These are phyloP conservation scores for Lentinula lateritia DNA, from an alignment of 768 basidiomycete genomes.

Conservation along the genomic window DNA sequence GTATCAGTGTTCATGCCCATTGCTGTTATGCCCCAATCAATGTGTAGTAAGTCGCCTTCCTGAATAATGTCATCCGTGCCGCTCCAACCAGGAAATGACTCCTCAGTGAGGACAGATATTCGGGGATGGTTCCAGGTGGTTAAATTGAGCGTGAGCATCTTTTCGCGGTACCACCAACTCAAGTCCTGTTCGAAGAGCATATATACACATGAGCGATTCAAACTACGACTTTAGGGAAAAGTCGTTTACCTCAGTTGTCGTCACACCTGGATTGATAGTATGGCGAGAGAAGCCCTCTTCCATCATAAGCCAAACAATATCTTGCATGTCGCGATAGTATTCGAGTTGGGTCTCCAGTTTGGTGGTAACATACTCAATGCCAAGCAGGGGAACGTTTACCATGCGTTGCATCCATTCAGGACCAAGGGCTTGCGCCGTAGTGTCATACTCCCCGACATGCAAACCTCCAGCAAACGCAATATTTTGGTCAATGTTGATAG, in stretches of 20 bases:
- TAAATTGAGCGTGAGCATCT: conserved; percentile 39
- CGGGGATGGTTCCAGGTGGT: conserved; percentile 51
- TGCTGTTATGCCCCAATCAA: conserved; percentile 50
- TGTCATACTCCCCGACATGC: conserved; percentile 40
- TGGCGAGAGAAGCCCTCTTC: conserved; percentile 46
- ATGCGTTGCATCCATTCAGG: conserved; percentile 33
- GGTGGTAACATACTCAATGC: conserved; percentile 41
- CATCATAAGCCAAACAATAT: conserved; percentile 46
- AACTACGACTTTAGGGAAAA: background rate
- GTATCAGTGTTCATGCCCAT: conserved; percentile 53
- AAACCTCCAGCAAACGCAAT: conserved; percentile 46
- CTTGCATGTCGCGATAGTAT: conserved; percentile 42
- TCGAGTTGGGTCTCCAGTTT: conserved; percentile 34
- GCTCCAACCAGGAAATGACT: conserved; percentile 36
- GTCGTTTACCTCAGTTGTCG: conserved; percentile 27
- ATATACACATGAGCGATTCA: background rate
- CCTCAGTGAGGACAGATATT: conserved; percentile 37
- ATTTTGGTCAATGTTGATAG: conserved; percentile 39
- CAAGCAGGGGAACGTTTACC: conserved; percentile 39
- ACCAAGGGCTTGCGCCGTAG: conserved; percentile 31
- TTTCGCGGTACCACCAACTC: conserved; percentile 50
- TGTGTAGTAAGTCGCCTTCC: conserved; percentile 47
- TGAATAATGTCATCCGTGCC: conserved; percentile 34
- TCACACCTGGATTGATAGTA: conserved; percentile 35
- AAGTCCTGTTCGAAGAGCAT: conserved; percentile 30